phyloP scores from a whole-genome alignment of 768 basidiomycete genomes.

The Tephrocybe sp. region DNA sequence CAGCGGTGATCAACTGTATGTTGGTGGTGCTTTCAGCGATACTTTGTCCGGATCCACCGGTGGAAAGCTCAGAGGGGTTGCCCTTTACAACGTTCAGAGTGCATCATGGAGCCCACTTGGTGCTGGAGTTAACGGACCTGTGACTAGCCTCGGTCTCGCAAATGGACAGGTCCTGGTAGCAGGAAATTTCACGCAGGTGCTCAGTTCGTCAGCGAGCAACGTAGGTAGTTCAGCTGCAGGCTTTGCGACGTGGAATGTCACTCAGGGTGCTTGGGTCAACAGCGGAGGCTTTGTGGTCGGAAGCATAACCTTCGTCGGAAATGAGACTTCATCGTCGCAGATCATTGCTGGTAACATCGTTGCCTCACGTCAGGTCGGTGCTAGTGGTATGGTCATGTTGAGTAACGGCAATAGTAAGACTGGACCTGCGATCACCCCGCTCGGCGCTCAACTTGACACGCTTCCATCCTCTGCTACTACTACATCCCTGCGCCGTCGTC shows the following conservation, averaged over 20 bases:
- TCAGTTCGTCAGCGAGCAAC: conserved; percentile 27
- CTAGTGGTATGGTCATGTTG: conserved; percentile 77
- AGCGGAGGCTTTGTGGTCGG: conserved; percentile 74
- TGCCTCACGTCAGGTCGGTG: conserved; percentile 60
- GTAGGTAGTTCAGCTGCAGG: conserved; percentile 48
- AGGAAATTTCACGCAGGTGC: conserved; percentile 69
- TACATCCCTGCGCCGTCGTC: conserved; percentile 32
- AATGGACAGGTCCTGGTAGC: conserved; percentile 57
- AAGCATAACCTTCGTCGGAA: conserved; percentile 64
- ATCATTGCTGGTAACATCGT: conserved; percentile 68
- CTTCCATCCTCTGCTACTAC: conserved; percentile 27
- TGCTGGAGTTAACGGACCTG: conserved; percentile 74
- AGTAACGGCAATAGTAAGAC: conserved; percentile 52
- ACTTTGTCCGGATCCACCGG: conserved; percentile 52
- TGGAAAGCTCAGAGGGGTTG: conserved; percentile 57
- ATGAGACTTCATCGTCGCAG: conserved; percentile 59
- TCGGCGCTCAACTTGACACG: conserved; percentile 54
- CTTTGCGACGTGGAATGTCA: conserved; percentile 73
- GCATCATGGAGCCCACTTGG: conserved; percentile 68
- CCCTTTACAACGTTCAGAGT: conserved; percentile 63
- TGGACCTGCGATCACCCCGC: conserved; percentile 58
- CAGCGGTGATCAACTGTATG: conserved; percentile 63
- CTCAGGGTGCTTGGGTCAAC: conserved; percentile 62
- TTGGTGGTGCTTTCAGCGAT: conserved; percentile 87
- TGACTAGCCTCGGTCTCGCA: conserved; percentile 55